These are phyloP conservation scores for Neonectria punicea DNA, from an alignment of 2,329 filamentous ascomycete genomes.

Conservation along the genomic window DNA sequence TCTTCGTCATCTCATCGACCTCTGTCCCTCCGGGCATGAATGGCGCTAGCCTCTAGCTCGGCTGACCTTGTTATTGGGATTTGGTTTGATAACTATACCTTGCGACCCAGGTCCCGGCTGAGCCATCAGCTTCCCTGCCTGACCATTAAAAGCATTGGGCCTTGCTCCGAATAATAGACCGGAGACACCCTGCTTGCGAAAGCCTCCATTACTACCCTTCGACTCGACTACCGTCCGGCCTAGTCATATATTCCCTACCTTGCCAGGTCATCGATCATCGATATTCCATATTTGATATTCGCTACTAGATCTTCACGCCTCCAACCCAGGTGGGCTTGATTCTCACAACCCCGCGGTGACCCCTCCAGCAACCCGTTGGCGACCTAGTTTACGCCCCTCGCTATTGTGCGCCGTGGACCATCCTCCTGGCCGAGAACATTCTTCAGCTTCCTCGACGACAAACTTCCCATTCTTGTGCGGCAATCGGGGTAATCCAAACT, in stretches of 20 bases:
- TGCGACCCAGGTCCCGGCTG: slow-evolving; percentile 43
- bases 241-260: slow-evolving; percentile 42
- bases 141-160: slow-evolving; percentile 41
- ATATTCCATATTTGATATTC: slow-evolving; percentile 26
- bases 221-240: slow-evolving; percentile 40
- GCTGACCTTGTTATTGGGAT: slow-evolving; percentile 42
- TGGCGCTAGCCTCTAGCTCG: slow-evolving; percentile 42
- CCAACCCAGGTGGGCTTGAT: slow-evolving; percentile 37
- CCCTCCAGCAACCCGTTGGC: slow-evolving; percentile 36
- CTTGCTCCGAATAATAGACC: slow-evolving; percentile 44
- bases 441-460: slow-evolving; percentile 19
- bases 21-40: slow-evolving; percentile 44
- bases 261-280: slow-evolving; percentile 37
- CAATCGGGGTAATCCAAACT: slow-evolving; percentile 34
- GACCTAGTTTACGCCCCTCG: slow-evolving; percentile 16
- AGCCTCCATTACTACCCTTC: slow-evolving; percentile 34
- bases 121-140: slow-evolving; percentile 45
- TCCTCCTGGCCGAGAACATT: slow-evolving; percentile 10
- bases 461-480: slow-evolving; percentile 22
- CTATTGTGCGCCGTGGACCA: slow-evolving; percentile 17
- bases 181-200: slow-evolving; percentile 42
- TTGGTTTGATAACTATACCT: slow-evolving; percentile 44
- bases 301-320: slow-evolving; percentile 41
- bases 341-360: slow-evolving; percentile 42
- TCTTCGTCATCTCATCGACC: slow-evolving; percentile 44